Conservation (phyloP, 2,329 filamentous ascomycete species). For the Nothopassalora personata region DNA sequence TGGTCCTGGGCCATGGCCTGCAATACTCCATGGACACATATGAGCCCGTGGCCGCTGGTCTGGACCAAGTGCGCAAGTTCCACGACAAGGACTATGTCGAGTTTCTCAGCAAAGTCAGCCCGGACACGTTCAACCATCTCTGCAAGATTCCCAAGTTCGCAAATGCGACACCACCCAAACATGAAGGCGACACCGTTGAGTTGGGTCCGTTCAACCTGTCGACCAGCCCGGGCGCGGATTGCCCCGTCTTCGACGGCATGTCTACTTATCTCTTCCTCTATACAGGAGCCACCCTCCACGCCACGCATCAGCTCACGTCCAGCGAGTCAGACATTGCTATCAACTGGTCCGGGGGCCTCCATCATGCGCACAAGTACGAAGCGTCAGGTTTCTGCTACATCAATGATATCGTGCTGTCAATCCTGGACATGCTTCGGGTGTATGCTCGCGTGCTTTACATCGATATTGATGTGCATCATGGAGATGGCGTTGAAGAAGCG, state of each 20-base stretch:
- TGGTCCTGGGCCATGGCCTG: constrained; percentile 92
- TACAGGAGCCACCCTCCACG: constrained; percentile 82
- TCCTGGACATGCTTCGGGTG: constrained; percentile 77
- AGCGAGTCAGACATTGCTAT: constrained; percentile 91
- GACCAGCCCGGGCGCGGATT: constrained; percentile 66
- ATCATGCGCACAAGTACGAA: constrained; percentile 92
- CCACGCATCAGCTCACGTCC: constrained; percentile 80
- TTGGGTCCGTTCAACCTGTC: constrained; percentile 67
- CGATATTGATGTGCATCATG: constrained; percentile 89
- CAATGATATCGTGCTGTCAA: constrained; percentile 94
- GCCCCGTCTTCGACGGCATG: constrained; percentile 91
- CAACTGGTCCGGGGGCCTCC: constrained; percentile 93
- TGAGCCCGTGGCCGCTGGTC: constrained; percentile 73
- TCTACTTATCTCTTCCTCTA: constrained; percentile 95
- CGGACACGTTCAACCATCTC: constrained; percentile 45
- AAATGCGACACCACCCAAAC: constrained; percentile 35
- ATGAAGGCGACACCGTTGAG: constrained; percentile 39
- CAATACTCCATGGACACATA: constrained; percentile 96
- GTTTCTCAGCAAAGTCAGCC: constrained; percentile 56
- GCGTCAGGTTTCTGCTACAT: constrained; percentile 98
- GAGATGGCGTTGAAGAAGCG: constrained; percentile 84
- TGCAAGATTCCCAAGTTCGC: constrained; percentile 46
- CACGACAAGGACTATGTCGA: constrained; percentile 87
- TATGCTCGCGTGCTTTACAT: constrained; percentile 88
- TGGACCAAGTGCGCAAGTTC: constrained; percentile 80